A percentile compares a stretch with the other conserved stretches of the same genome.
Conservation (phyloP, 805 yeast genomes). For the Lipomyces spencermartinsiae region DNA sequence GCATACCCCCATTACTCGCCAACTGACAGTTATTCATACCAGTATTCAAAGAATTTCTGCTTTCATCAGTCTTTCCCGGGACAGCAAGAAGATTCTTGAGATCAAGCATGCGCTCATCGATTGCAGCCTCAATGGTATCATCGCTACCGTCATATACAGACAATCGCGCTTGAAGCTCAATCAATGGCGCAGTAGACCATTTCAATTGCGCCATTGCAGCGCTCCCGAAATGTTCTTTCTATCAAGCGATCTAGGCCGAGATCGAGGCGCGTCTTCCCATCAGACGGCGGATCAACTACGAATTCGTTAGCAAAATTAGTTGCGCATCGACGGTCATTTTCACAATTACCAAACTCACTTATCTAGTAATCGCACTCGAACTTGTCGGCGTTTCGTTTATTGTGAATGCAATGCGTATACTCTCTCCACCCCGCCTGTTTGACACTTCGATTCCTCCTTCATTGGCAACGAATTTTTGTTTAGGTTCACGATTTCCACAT, state of each 20-base stretch:
- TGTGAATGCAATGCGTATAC: too few species aligned
- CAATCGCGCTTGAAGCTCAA: slow-evolving; percentile 20
- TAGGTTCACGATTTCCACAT: too few species aligned
- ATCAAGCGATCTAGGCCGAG: not conserved
- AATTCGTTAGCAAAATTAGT: not conserved
- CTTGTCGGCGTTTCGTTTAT: not conserved
- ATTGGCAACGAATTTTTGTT: too few species aligned
- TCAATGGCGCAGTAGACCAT: slow-evolving; percentile 37
- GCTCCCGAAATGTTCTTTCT: not conserved
- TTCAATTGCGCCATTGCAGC: slow-evolving; percentile 16
- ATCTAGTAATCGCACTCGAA: too few species aligned
- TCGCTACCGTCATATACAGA: slow-evolving; percentile 9
- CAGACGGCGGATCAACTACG: not conserved
- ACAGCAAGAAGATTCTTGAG: slow-evolving; percentile 46
- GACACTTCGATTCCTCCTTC: too few species aligned
- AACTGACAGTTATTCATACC: slow-evolving; percentile 36
- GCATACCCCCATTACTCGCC: not conserved
- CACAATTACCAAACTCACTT: too few species aligned
- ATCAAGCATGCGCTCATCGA: slow-evolving; percentile 42
- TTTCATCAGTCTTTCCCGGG: slow-evolving; percentile 49
- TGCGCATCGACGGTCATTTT: not conserved
- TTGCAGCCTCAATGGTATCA: not conserved
- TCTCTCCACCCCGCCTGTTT: too few species aligned
- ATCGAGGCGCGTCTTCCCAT: not conserved
- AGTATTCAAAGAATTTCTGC: slow-evolving; percentile 44